Base-by-base conservation (phyloP, 371 early-diverging fungal species). In the Mucor piriformis region DNA sequence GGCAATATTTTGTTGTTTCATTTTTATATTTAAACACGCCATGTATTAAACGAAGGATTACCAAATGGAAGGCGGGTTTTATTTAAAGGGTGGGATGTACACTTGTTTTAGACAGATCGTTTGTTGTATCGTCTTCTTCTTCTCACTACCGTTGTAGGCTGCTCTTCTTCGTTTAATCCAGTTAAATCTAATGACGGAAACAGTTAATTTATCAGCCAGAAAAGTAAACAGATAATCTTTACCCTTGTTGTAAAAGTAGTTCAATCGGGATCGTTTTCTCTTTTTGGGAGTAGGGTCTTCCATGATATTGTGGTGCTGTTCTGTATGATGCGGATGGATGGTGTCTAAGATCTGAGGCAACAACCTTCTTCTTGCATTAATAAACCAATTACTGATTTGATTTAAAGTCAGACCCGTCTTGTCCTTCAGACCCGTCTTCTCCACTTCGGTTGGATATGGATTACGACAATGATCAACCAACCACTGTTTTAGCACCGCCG, bases 381-480 rank as follows among this genome's bases (percentile, higher is more conserved):
- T 89, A 58, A 92, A 92, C 92, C 92, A 92, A 64, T 92, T 88
- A 50, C 88, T 90, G 52, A 90, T 84, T 64, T 92, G 92, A 50
- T 81, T 83, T 53, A 84, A 57, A 2, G 75, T 83, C 37, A 92
- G 64, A 2, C 81, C 83, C 0, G 90, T 89, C 13, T 76, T 69
- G 18, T 71, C 69, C 3, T 77, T 74, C 32, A 90, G 65, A 25
- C 57, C 54, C 24, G 69, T 70, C 65, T 92, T 92, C 40, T 88
- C 87, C 1, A 79, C 81, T 44, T 89, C 90, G 8, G 77, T 83
- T 0, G 92, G 92, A 57, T 89, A 92, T 12, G 92, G 91, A 50
- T 90, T 83, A 37, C 74, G 78, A 20, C 81, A 77, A 54, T 92
- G 77, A 35, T 86, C 81, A 66, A 81, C 67, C 12, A 91, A 62